A percentile compares a stretch with the other conserved stretches of the same genome.
Conservation (phyloP, 352 stramenopile species). For the Globisporangium megalacanthum region DNA sequence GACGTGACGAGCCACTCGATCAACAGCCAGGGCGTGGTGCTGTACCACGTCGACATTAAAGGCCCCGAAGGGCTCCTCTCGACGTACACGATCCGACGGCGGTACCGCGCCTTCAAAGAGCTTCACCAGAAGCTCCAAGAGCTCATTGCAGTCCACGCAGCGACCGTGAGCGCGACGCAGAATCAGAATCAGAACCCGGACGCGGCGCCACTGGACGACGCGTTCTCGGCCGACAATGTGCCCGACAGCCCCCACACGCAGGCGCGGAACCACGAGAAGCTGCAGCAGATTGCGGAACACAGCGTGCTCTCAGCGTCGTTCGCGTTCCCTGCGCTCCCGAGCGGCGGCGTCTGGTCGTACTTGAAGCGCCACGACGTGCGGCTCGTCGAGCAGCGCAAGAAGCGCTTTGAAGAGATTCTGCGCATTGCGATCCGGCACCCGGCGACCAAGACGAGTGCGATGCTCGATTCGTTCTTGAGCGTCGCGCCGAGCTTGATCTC, state of each 20-base stretch:
- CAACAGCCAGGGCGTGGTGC: constrained; percentile 55
- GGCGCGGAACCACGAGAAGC: constrained; percentile 14
- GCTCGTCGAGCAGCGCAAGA: constrained; percentile 76
- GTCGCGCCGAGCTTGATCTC: constrained; percentile 48
- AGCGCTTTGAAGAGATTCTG: constrained; percentile 80
- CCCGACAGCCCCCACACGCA: constrained; percentile 25
- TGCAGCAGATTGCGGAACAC: constrained; percentile 24
- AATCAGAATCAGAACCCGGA: background rate
- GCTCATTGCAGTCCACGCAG: constrained; percentile 37
- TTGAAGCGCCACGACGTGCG: constrained; percentile 76
- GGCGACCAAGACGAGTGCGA: constrained; percentile 50
- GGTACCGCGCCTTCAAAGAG: constrained; percentile 78
- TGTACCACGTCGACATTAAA: constrained; percentile 88
- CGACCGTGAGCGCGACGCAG: too few relatives aligned
- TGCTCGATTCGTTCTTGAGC: constrained; percentile 74
- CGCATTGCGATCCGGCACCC: constrained; percentile 71
- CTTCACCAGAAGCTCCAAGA: constrained; percentile 60
- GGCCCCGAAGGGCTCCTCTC: constrained; percentile 64
- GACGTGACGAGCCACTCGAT: constrained; percentile 52
- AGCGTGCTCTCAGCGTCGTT: constrained; percentile 29
- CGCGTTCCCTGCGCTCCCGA: constrained; percentile 44
- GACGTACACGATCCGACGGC: constrained; percentile 81
- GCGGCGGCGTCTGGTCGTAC: constrained; percentile 75
- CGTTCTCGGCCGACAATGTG: constrained; percentile 15
- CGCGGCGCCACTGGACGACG: constrained; percentile 2